Evolutionary conservation across 345 rosid genomes (phyloP).

Genomic region (Nephelium lappaceum): DNA sequence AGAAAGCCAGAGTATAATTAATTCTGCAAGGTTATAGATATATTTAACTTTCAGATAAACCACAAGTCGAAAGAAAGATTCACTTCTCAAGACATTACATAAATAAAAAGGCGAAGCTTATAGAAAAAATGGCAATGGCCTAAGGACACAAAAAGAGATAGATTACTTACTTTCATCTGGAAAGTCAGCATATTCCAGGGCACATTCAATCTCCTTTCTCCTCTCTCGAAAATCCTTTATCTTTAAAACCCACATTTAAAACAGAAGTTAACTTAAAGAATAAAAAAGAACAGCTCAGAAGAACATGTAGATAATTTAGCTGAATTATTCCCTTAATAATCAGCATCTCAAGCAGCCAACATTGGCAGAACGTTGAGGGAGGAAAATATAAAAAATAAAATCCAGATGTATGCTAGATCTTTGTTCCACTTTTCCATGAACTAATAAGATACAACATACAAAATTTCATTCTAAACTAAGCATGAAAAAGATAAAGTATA

Average conservation of each 20-base stretch:
- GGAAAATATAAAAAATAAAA: background rate
- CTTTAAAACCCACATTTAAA: constrained; percentile 25
- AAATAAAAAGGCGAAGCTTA: constrained; percentile 4
- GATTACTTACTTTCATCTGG: constrained; percentile 59
- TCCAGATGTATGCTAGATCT: background rate
- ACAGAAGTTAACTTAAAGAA: background rate
- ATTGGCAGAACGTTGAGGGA: background rate
- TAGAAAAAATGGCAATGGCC: constrained; percentile 2
- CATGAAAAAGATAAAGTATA: background rate
- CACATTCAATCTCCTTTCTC: background rate
- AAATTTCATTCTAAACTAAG: background rate
- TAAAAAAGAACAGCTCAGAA: background rate
- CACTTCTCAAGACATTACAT: constrained; percentile 1
- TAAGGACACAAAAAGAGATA: constrained; percentile 3
- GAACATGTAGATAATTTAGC: background rate
- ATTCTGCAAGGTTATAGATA: background rate
- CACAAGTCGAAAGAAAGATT: background rate
- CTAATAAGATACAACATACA: background rate
- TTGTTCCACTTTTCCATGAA: background rate
- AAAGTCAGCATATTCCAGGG: constrained; percentile 48
- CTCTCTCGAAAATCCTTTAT: constrained; percentile 26
- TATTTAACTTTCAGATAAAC: background rate
- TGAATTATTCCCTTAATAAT: background rate
- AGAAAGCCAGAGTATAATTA: background rate
- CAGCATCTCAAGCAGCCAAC: background rate